Evolutionary conservation across 257 asterid genomes (phyloP), one percentile per base, ranked within the genome.

Genomic region (Plantago ovata): DNA sequence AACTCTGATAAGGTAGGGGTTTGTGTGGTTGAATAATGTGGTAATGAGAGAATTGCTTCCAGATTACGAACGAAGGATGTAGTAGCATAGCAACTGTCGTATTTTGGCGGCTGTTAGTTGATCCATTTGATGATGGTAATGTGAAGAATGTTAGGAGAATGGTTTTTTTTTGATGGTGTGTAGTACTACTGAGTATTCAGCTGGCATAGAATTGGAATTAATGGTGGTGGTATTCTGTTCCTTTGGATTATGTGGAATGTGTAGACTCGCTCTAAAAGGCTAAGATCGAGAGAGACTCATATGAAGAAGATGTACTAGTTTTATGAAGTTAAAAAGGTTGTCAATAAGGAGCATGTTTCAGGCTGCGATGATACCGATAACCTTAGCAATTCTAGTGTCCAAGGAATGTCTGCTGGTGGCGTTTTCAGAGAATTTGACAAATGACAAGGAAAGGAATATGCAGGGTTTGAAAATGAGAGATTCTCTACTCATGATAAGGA

Each of bases 161-260:
- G 67, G 96, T 89, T 33, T 75, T 78, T 65, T 44, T 85, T n/a
- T n/a, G 69, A 75, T 87, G 94, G 95, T 66, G 28, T 79, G 86
- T 60, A n/a, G n/a, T n/a, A n/a, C n/a, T n/a, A 71, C 81, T 12
- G 43, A 62, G 52, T 85, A 79, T 71, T 81, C 89, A 47, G 88
- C 72, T 85, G 98, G 95, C 85, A 77, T 61, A 75, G 67, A 38
- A 22, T 78, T 40, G 72, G 63, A 46, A 63, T 77, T 51, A 36
- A 18, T 59, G 62, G 3, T 0, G 13, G 16, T 64, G 14, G n/a
- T n/a, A 15, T 54, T 66, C 67, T 47, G 76, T 72, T 60, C 18
- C 11, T 18, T 39, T 87, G 60, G 83, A 81, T 63, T 77, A 63
- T 66, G 44, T 78, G 41, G 96, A 94, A 19, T 52, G 71, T 64